A percentile compares a stretch with the other conserved stretches of the same genome.
Evolutionary conservation across 2,329 filamentous ascomycete species (phyloP).

Genomic region (Colletotrichum tropicicola): DNA sequence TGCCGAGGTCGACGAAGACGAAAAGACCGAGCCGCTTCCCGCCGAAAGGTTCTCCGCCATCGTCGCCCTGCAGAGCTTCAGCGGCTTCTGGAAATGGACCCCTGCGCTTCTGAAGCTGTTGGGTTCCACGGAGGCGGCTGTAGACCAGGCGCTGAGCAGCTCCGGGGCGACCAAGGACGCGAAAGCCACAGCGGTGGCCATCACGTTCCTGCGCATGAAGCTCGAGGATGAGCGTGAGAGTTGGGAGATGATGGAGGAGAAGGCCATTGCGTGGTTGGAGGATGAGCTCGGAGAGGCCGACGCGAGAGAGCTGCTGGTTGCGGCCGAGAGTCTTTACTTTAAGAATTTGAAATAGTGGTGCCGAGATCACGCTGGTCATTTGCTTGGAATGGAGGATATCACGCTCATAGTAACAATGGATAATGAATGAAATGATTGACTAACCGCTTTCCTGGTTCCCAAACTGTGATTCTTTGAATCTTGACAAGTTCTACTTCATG

Average conservation of each 20-base stretch:
- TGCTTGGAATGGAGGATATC: too few relatives aligned
- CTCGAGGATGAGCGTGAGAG: conserved; percentile 56
- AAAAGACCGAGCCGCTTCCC: too few relatives aligned
- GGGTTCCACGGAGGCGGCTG: conserved; percentile 29
- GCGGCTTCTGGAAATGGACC: conserved; percentile 59
- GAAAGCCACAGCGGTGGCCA: conserved; percentile 48
- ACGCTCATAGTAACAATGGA: too few relatives aligned
- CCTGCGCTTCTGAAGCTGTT: conserved; percentile 38
- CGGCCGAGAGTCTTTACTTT: neutral
- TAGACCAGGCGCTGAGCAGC: neutral
- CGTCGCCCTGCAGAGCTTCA: conserved; percentile 64
- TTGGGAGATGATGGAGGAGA: conserved; percentile 72
- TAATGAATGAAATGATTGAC: too few relatives aligned
- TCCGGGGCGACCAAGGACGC: neutral
- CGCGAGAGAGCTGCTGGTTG: neutral
- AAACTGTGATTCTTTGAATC: too few relatives aligned
- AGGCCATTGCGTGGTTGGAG: conserved; percentile 62
- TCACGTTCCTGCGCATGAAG: conserved; percentile 58
- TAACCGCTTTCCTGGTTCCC: too few relatives aligned
- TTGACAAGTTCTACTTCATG: too few relatives aligned
- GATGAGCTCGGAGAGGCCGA: neutral
- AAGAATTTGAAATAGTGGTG: neutral
- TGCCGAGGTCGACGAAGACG: too few relatives aligned
- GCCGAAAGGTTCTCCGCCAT: conserved; percentile 47
- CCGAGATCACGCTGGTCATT: too few relatives aligned